phyloP scores from a whole-genome alignment of 768 basidiomycete species.

The Pleurotus djamor region DNA sequence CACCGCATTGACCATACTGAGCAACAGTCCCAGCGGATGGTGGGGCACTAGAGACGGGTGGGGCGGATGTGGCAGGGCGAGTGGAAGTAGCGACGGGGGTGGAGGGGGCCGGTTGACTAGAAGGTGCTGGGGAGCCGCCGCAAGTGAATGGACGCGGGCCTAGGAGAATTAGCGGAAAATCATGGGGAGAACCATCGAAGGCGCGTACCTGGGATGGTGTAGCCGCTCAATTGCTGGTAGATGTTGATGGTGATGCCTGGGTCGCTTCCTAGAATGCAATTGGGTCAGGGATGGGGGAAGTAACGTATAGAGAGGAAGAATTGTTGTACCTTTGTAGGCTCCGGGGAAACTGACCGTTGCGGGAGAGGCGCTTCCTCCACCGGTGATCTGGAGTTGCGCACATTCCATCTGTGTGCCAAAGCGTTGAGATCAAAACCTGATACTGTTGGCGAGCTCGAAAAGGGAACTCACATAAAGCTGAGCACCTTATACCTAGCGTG shows the following conservation, averaged over 20 bases:
- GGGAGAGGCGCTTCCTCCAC: constrained; percentile 38
- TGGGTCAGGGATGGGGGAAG: neutral
- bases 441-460: too few species aligned
- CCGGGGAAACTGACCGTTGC: constrained; percentile 48
- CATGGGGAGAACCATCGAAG: neutral
- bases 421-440: neutral
- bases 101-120: constrained; percentile 13
- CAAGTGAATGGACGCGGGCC: constrained; percentile 39
- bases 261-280: constrained; percentile 27
- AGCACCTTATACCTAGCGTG: constrained; percentile 25
- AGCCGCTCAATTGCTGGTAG: constrained; percentile 32
- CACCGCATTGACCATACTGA: constrained; percentile 43
- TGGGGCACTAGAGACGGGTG: constrained; percentile 15
- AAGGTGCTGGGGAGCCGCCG: constrained; percentile 10
- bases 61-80: neutral
- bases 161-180: neutral
- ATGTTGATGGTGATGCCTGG: constrained; percentile 47
- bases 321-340: constrained; percentile 34
- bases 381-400: constrained; percentile 43
- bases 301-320: neutral
- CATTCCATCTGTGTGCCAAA: constrained; percentile 37
- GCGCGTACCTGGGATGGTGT: constrained; percentile 38
- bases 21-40: constrained; percentile 24
- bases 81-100: constrained; percentile 12
- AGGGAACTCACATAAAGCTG: constrained; percentile 46